A percentile compares a stretch with the other conserved stretches of the same genome.
Conservation (phyloP, 768 basidiomycete species). For the Lenzites betulinus region DNA sequence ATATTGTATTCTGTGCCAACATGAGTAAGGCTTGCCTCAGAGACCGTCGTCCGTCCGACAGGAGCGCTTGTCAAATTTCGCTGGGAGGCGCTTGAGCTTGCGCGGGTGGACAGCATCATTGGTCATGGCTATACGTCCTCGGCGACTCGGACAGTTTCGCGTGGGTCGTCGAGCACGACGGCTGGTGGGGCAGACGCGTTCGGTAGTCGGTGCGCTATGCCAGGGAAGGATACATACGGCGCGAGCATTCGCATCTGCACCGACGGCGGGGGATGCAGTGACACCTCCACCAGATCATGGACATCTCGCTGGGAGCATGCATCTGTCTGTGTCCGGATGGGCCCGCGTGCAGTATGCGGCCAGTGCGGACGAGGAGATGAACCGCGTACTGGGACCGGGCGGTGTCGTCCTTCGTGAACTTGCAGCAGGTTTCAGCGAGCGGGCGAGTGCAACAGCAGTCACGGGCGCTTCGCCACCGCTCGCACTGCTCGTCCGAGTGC, state of each 20-base stretch:
- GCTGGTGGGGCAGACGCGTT: background rate
- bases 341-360: background rate
- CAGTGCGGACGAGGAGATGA: background rate
- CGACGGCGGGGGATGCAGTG: background rate
- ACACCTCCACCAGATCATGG: slow-evolving; percentile 14
- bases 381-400: background rate
- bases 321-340: slow-evolving; percentile 10
- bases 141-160: slow-evolving; percentile 1
- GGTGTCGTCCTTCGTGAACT: background rate
- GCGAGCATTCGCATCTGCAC: background rate
- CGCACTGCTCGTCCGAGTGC: background rate
- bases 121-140: slow-evolving; percentile 15
- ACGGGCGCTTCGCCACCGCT: background rate
- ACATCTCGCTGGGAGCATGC: background rate
- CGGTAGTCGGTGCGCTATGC: slow-evolving; percentile 3
- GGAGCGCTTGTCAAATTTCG: slow-evolving; percentile 13
- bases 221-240: slow-evolving; percentile 10
- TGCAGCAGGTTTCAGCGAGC: background rate
- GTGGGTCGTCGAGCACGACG: background rate
- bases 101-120: slow-evolving; percentile 16
- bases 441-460: too few relatives aligned
- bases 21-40: slow-evolving; percentile 18
- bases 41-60: slow-evolving; percentile 1
- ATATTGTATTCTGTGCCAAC: background rate
- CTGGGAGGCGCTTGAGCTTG: background rate